Evolutionary conservation across 768 basidiomycete genomes (phyloP), one percentile per base, ranked within the genome.

Genomic region (Sarcomyxa edulis): DNA sequence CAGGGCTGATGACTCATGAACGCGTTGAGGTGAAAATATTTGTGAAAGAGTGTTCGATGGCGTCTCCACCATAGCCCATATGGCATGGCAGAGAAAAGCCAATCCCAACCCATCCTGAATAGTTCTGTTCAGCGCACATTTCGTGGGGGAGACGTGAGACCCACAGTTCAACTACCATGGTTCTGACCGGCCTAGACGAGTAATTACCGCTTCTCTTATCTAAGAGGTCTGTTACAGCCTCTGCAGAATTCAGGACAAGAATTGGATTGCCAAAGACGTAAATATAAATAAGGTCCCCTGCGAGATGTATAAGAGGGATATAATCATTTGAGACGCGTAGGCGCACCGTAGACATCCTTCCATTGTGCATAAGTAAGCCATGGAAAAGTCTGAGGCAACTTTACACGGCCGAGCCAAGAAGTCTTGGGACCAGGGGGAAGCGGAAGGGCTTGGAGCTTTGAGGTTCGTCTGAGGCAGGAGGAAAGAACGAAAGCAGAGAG

Each of bases 221-320:
- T 19, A 76, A 54, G 6, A 75, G 60, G 20, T 74, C 70, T 11
- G 58, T 48, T 10, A 65, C 61, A 2, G 56, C 64, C 41, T 55
- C 46, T 23, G 60, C 54, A 10, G 72, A 65, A 43, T 72, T 74
- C 9, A 76, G 51, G 15, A 74, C 53, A 29, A 74, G 53, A 34
- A 76, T 56, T 10, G 69, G 67, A 43, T 71, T 70, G 14, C 69
- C 68, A 33, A 69, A 59, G 18, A 70, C 48, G 25, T 56, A 53
- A 26, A 74, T 51, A 42, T 69, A 70, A 18, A 73, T 62, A 19
- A 73, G 42, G 45, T 74, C 71, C n/a, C 72, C 71, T 71, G 33
- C 14, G 24, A 40, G 38, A 14, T 25, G 39, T 19, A 14, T 19
- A 28, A 26, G 41, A 30, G 23, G 35, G 42, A 40, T 18, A 39